Evolutionary conservation across 306 rosid species (phyloP).

Genomic region (Vicia villosa): DNA sequence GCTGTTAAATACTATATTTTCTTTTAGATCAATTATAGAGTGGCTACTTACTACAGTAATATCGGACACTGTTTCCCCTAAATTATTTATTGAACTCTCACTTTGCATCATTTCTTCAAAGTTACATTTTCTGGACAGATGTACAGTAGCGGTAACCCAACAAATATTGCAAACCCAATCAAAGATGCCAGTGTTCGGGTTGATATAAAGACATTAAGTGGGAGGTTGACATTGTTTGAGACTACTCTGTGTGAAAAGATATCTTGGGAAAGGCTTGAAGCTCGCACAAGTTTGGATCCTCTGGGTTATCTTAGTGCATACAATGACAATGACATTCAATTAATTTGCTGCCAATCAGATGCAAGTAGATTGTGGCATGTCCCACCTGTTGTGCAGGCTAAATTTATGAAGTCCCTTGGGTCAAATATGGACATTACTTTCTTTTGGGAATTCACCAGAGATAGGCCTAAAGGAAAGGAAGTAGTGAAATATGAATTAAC

Average conservation of each 20-base stretch:
- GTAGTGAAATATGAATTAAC: constrained; percentile 60
- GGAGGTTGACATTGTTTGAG: constrained; percentile 81
- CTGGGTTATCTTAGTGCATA: constrained; percentile 57
- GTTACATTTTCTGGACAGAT: constrained; percentile 54
- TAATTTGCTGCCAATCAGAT: constrained; percentile 93
- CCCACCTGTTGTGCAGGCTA: constrained; percentile 69
- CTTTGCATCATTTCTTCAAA: constrained; percentile 27
- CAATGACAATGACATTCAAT: constrained; percentile 68
- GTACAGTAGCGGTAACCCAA: constrained; percentile 99
- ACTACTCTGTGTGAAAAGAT: constrained; percentile 82
- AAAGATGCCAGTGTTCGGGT: constrained; percentile 82
- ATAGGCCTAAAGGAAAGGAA: constrained; percentile 86
- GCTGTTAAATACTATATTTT: constrained; percentile 17
- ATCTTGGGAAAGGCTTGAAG: constrained; percentile 56
- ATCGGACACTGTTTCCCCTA: background rate
- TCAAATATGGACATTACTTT: constrained; percentile 67
- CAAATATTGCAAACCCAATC: constrained; percentile 91
- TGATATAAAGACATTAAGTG: constrained; percentile 72
- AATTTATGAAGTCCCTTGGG: constrained; percentile 63
- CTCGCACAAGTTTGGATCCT: constrained; percentile 55
- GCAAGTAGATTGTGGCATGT: constrained; percentile 84
- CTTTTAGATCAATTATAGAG: constrained; percentile 19
- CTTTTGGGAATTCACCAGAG: constrained; percentile 76
- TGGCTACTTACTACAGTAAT: background rate
- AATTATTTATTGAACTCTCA: constrained; percentile 12